These are phyloP conservation scores for Wickerhamomyces alni DNA, from an alignment of 805 yeast genomes.

Conservation along the genomic window DNA sequence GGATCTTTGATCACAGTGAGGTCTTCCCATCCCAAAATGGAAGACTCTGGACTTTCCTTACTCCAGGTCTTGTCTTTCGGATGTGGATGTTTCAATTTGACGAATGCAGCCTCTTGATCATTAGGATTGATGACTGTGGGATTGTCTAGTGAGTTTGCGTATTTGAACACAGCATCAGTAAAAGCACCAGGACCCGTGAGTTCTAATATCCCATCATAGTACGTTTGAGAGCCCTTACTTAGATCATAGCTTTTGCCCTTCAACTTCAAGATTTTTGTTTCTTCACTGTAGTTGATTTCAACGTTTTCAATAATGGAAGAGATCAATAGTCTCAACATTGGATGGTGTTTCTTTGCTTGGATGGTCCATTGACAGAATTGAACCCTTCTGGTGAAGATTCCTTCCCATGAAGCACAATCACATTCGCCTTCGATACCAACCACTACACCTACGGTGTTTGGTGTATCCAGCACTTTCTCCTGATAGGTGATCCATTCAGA, in stretches of 20 bases:
- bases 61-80: neutral
- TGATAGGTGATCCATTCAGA: slow-evolving; percentile 46
- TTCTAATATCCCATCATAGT: slow-evolving; percentile 53
- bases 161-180: slow-evolving; percentile 41
- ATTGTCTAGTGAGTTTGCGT: slow-evolving; percentile 9
- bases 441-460: slow-evolving; percentile 43
- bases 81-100: neutral
- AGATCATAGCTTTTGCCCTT: slow-evolving; percentile 26
- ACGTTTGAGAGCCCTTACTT: slow-evolving; percentile 43
- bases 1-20: slow-evolving; percentile 4
- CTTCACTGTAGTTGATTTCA: slow-evolving; percentile 29
- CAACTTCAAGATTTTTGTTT: slow-evolving; percentile 20
- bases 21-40: slow-evolving; percentile 7
- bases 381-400: slow-evolving; percentile 43
- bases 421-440: slow-evolving; percentile 49
- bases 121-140: neutral
- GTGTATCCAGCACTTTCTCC: slow-evolving; percentile 7
- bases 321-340: slow-evolving; percentile 48
- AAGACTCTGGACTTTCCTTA: neutral
- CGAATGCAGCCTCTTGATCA: neutral
- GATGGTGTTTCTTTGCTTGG: slow-evolving; percentile 57
- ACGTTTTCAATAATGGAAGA: slow-evolving; percentile 48
- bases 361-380: slow-evolving; percentile 59
- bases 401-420: slow-evolving; percentile 46
- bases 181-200: slow-evolving; percentile 51